Base-by-base conservation (phyloP, 2,329 filamentous ascomycete species). In the Fusarium praegraminearum region DNA sequence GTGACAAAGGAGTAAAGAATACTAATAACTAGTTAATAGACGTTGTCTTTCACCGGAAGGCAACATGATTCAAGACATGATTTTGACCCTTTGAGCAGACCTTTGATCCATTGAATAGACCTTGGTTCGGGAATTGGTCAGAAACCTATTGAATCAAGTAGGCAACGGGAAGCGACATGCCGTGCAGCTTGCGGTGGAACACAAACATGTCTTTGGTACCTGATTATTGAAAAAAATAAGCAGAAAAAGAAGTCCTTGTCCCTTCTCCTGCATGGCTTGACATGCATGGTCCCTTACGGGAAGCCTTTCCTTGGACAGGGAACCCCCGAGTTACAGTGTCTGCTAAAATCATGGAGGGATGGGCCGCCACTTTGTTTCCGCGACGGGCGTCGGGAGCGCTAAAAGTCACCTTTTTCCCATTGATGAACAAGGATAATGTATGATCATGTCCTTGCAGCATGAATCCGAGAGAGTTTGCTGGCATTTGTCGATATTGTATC, bases 241-340 rank as follows among this genome's bases (percentile, higher is more conserved):
- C 18, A 52, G 49, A 41, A 24, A 24, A 56, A 44, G 49, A 49
- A 56, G 40, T 71, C 36, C 55, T 54, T 49, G 46, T 67, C 67
- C 32, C 62, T 57, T 47, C 54, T 71, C 67, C 65, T 73, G 68
- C 68, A 73, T 70, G 51, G 53, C 54, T 61, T 65, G 62, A 64
- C 65, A 71, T 75, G 71, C 73, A 75, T 71, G 51, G 60, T 43
- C 50, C 64, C 67, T 65, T 67, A 49, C 43, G 60, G 56, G 35
- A 62, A 52, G 50, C 26, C 58, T 35, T 35, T 35, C 38, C 36
- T 40, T 68, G 28, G 67, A 55, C 58, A 71, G 51, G 67, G 67
- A 57, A 54, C 51, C 63, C 51, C 54, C 47, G 56, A 60, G 70
- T 59, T 56, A 55, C 44, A 43, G 52, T 30, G 46, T 53, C 49